Evolutionary conservation across 441 rosid species (phyloP), one percentile per base, ranked within the genome.

Genomic region (Flueggea neowawraea): DNA sequence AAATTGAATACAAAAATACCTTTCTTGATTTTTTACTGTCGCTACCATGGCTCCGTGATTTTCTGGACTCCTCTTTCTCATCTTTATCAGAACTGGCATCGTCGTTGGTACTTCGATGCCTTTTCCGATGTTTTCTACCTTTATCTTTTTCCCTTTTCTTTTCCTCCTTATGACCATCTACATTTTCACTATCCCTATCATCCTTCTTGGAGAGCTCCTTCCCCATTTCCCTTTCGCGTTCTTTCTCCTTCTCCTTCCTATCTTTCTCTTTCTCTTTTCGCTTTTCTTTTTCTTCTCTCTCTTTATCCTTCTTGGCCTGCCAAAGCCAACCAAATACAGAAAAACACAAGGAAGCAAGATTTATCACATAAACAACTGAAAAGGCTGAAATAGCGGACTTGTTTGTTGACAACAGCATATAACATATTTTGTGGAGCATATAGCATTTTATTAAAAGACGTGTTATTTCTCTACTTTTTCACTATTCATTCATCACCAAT

Each of bases 11-110:
- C 41, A 8, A 36, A 5, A 54, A 52, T 76, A 84, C 99, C 97
- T 90, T 95, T 83, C 90, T 85, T 64, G 98, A 86, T 76, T 85
- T 95, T 77, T 90, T 95, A 31, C 93, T 86, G 62, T 95, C 98
- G 59, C 82, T 80, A 16, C 92, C 82, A 68, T 89, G 97, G 70
- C 83, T 89, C 48, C 89, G 95, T 8, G 95, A 88, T 73, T 83
- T 89, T 71, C 76, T 90, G 12, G 88, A 69, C 45, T 86, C 97
- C 73, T 88, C 95, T 57, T 74, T 88, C 62, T 95, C 98, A 67
- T 91, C 98, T 75, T 73, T 87, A 64, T 90, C 99, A 54, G 97
- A 91, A 74, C 84, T 82, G 47, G 71, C 82, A 60, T 91, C 96
- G 49, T 95, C 97, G 63, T 56, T 73, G 36, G 81, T 84, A 65